Evolutionary conservation across 177 flowering plant species (phyloP).

Genomic region (Tripterygium wilfordii): DNA sequence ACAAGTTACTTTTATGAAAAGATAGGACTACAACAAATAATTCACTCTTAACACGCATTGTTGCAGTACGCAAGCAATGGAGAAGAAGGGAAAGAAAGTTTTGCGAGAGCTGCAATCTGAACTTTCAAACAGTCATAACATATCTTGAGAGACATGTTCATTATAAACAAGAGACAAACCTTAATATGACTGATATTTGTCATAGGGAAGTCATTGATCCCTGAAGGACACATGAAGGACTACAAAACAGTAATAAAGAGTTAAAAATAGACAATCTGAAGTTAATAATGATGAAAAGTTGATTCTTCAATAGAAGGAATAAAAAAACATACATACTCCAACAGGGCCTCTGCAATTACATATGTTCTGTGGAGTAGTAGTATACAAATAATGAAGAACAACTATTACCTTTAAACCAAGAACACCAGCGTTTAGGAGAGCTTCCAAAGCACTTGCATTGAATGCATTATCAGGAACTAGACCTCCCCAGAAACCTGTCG

Average conservation of each 20-base stretch:
- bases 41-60: too few species aligned
- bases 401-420: slow-evolving; percentile 97
- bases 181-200: slow-evolving; percentile 81
- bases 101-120: not conserved
- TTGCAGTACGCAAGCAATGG: too few species aligned
- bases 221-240: slow-evolving; percentile 99
- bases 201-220: slow-evolving; percentile 98
- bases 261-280: not conserved
- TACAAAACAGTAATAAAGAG: slow-evolving; percentile 24
- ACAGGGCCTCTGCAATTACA: too few species aligned
- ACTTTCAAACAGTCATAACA: not conserved
- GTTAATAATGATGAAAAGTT: too few species aligned
- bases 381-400: too few species aligned
- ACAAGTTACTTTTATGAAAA: too few species aligned
- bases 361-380: too few species aligned
- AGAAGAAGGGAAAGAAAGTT: not conserved
- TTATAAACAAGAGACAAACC: slow-evolving; percentile 56
- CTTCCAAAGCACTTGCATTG: slow-evolving; percentile 61
- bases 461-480: slow-evolving; percentile 96
- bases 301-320: not conserved
- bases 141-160: too few species aligned
- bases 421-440: slow-evolving; percentile 78
- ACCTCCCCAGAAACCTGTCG: slow-evolving; percentile 98
- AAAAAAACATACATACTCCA: too few species aligned
- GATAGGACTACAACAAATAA: too few species aligned